Conservation (phyloP, 129 eudicot species). For the Chrysanthemum makinoi region DNA sequence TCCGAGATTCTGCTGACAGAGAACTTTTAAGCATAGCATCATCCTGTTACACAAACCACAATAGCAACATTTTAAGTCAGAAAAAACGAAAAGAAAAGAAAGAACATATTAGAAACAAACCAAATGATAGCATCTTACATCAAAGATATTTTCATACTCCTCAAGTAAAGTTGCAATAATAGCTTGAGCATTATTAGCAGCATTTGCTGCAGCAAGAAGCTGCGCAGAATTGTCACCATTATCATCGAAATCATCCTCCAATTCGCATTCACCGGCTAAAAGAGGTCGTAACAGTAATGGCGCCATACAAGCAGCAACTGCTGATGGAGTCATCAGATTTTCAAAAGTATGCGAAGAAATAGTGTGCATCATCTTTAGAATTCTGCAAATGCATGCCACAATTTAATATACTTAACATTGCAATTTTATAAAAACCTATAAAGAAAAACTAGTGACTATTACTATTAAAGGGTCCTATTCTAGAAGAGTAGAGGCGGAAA, state of each 20-base stretch:
- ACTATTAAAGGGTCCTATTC: neutral
- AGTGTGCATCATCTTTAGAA: constrained; percentile 90
- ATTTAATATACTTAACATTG: neutral
- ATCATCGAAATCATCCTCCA: constrained; percentile 79
- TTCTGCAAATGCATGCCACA: constrained; percentile 41
- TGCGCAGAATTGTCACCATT: constrained; percentile 86
- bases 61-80: neutral
- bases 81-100: neutral
- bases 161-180: constrained; percentile 74
- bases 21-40: constrained; percentile 70
- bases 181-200: constrained; percentile 95
- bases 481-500: no score
- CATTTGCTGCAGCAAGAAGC: constrained; percentile 95
- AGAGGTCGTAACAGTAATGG: constrained; percentile 92
- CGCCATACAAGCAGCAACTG: constrained; percentile 98
- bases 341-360: constrained; percentile 66
- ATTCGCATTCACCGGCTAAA: constrained; percentile 87
- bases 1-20: constrained; percentile 76
- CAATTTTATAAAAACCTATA: constrained; percentile 1
- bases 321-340: constrained; percentile 89
- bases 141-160: constrained; percentile 80
- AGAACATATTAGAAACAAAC: constrained; percentile 1
- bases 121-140: constrained; percentile 45
- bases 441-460: neutral
- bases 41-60: constrained; percentile 47